Base-by-base conservation (phyloP, 345 rosid species). In the Arabidopsis suecica region DNA sequence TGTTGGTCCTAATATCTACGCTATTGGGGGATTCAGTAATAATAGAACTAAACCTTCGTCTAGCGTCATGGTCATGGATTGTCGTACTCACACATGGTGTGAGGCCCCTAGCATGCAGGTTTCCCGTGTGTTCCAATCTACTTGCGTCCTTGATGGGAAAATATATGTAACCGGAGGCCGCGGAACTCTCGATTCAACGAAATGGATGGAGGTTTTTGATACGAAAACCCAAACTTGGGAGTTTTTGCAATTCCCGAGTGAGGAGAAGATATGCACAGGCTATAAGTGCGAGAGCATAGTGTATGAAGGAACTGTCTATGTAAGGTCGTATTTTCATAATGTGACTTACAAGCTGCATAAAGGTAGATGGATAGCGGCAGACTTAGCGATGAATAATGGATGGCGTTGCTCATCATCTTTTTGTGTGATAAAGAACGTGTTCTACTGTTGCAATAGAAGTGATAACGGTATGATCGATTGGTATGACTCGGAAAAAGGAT, bases 131-230 rank as follows among this genome's bases (percentile, higher is more conserved):
- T 84, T 86, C 61, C 78, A 91, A 7, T 88, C 93, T 1, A 81
- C 90, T 0, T 90, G 89, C 1, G 87, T 76, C 3, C 78, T 86
- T 14, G 81, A 75, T 5, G 86, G 69, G 0, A 84, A 82, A 66
- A 70, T 90, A 23, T 88, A 86, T 44, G 90, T 90, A 20, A 75
- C 83, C 47, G 96, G 93, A 0, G 91, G 96, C 0, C 87, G 88
- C 60, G 42, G 78, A 28, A 85, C 28, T 25, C 82, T 25, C 85
- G 87, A 85, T 9, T 76, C 84, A 23, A 82, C 61, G 72, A 75
- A 85, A 28, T 90, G 93, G 91, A 89, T 91, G 6, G 93, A 88
- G 80, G 93, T 82, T 25, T 85, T 78, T 16, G 89, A 88, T 53
- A 80, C 87, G 6, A 61, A 56, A 38, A 69, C 59, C 5, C 65